Evolutionary conservation across 306 rosid genomes (phyloP).

Genomic region (Phaseolus lunatus): DNA sequence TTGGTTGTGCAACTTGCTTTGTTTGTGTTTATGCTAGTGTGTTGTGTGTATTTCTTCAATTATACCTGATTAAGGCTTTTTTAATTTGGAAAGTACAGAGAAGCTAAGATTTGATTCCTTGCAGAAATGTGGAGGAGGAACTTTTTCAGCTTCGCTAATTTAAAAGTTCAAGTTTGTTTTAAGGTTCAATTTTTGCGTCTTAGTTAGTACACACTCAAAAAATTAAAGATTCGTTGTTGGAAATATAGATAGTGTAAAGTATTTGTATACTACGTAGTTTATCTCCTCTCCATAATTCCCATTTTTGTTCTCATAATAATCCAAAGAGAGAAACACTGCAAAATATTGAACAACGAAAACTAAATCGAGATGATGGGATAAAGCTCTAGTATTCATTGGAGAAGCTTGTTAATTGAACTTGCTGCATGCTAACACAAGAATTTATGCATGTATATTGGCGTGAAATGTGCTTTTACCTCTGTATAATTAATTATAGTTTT

Average conservation of each 20-base stretch:
- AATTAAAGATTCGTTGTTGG: background rate
- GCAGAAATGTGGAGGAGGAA: conserved; percentile 9
- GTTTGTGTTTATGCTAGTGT: background rate
- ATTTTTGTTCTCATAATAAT: background rate
- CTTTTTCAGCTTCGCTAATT: conserved; percentile 6
- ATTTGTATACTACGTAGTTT: background rate
- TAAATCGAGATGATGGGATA: conserved; percentile 22
- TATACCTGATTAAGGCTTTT: background rate
- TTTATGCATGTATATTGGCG: conserved; percentile 3
- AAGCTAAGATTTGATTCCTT: background rate
- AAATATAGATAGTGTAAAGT: conserved; percentile 18
- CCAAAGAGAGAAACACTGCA: background rate
- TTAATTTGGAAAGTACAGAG: conserved; percentile 1
- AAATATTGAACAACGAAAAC: conserved; percentile 9
- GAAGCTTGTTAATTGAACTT: background rate
- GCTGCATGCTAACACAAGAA: background rate
- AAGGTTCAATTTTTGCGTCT: background rate
- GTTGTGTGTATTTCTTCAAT: conserved; percentile 23
- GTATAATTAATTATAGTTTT: conserved; percentile 8
- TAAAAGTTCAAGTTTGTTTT: background rate
- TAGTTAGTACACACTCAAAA: background rate
- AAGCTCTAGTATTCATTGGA: background rate
- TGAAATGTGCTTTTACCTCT: conserved; percentile 9
- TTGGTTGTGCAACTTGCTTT: background rate
- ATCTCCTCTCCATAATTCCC: conserved; percentile 4